phyloP scores from a whole-genome alignment of 495 filamentous ascomycete genomes.

The Aspergillus panamensis region DNA sequence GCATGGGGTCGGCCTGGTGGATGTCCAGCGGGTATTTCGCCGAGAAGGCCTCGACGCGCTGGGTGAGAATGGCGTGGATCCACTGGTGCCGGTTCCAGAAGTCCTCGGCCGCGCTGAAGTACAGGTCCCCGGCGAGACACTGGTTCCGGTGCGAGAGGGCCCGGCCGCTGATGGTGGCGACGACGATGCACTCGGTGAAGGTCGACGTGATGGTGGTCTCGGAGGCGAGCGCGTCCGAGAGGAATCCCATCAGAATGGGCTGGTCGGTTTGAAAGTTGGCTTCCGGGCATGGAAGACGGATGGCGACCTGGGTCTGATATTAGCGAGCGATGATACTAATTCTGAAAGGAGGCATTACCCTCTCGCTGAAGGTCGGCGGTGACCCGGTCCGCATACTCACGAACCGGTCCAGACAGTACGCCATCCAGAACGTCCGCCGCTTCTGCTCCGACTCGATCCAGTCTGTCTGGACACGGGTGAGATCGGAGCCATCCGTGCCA shows the following conservation, averaged over 20 bases:
- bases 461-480: not conserved
- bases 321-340: not conserved
- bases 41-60: constrained; percentile 21
- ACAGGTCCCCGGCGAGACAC: constrained; percentile 18
- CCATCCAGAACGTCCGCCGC: constrained; percentile 51
- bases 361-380: constrained; percentile 45
- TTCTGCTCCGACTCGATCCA: constrained; percentile 37
- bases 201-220: constrained; percentile 28
- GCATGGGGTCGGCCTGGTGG: constrained; percentile 42
- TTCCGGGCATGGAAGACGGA: constrained; percentile 47
- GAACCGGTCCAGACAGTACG: constrained; percentile 49
- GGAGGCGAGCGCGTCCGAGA: constrained; percentile 38
- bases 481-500: constrained; percentile 34
- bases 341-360: not conserved
- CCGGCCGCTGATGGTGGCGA: constrained; percentile 44
- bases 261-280: constrained; percentile 44
- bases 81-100: constrained; percentile 45
- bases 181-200: constrained; percentile 43
- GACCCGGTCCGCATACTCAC: constrained; percentile 38
- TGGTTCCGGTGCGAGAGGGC: constrained; percentile 38
- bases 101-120: constrained; percentile 20
- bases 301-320: constrained; percentile 13
- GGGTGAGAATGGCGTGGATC: constrained; percentile 36
- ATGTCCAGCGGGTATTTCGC: not conserved
- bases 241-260: constrained; percentile 36